Evolutionary conservation across 1,284 basidiomycete species (phyloP), one percentile per base, ranked within the genome.

Genomic region (Moniliophthora roreri): DNA sequence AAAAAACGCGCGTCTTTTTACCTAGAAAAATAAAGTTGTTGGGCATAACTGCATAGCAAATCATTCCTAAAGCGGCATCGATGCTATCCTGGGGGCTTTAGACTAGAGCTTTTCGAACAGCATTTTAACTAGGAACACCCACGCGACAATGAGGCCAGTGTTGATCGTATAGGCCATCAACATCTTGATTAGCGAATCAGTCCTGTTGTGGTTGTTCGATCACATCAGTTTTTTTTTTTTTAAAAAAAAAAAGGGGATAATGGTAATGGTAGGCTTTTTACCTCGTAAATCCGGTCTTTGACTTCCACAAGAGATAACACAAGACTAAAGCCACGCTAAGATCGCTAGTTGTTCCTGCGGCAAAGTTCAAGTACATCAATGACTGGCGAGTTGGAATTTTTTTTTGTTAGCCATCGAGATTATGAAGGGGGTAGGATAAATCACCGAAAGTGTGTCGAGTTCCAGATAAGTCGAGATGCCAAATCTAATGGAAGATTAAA

Each of bases 111-210:
- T n/a, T 18, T 9, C 21, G 20, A 34, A 28, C 21, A 8, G 2
- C 49, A 13, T 23, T 21, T 10, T 37, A 16, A 16, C 16, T 21
- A 5, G 15, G 16, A 21, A 32, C n/a, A 71, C 79, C 47, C 60
- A 82, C 80, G 77, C 76, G 26, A 81, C 81, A 36, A 83, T 69
- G 52, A 74, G 52, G 52, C 79, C 78, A 0, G 78, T 80, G 51
- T 78, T 77, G 41, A 79, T 67, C 1, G 73, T 70, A 52, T 79
- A 81, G 36, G 67, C 50, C 64, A 80, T 73, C 4, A 80, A 67
- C 1, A 64, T 60, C 13, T 66, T 68, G 49, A 80, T 70, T 7
- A 80, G 56, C 2, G 70, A 69, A 52, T 80, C 72, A 15, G 78
- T 78, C 54, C 79, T 79, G 55, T 48, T 21, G 32, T 44, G 16